Evolutionary conservation across 345 rosid genomes (phyloP), one percentile per base, ranked within the genome.

Genomic region (Pugionium dolabratum): DNA sequence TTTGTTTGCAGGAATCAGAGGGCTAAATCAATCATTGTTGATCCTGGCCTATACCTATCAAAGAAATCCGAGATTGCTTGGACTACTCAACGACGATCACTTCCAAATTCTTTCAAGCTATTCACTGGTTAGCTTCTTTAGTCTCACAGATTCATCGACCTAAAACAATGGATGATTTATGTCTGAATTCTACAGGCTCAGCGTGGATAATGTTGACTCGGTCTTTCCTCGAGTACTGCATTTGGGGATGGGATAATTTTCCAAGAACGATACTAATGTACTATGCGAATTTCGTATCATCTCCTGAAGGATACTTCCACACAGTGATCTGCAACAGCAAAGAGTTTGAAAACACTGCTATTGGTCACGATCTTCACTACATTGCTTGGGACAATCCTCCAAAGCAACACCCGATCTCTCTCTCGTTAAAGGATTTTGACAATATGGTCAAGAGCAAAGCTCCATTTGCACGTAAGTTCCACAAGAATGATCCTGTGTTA

Each of bases 121-220:
- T 90, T 80, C 70, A 90, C 99, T 46, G 99, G 97, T 94, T 66
- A 70, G 37, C 59, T 40, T 18, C 18, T 18, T 18, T 18, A 18
- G 18, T 18, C 18, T 18, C 18, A 18, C 18, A 18, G 18, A 18
- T 18, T 18, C 18, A 18, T 18, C 18, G 18, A 18, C 18, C 18
- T 18, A 18, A 18, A 18, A 18, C 18, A 18, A 18, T 18, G 18
- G 18, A n/a, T n/a, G 42, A 28, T 27, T 48, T 62, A 65, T 73
- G 44, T 59, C 59, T 37, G 2, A 3, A 47, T 50, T 18, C 34
- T 7, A 8, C 79, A 89, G 96, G 96, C 58, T 92, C 98, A 39
- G 96, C 98, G 33, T 92, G 98, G 98, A 89, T 92, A 85, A 84
- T 84, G 85, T 79, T 92, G 31, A 82, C 96, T 31, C 91, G 93